These are phyloP conservation scores for Neurospora sp. DNA, from an alignment of 2,329 filamentous ascomycete genomes.

Conservation along the genomic window DNA sequence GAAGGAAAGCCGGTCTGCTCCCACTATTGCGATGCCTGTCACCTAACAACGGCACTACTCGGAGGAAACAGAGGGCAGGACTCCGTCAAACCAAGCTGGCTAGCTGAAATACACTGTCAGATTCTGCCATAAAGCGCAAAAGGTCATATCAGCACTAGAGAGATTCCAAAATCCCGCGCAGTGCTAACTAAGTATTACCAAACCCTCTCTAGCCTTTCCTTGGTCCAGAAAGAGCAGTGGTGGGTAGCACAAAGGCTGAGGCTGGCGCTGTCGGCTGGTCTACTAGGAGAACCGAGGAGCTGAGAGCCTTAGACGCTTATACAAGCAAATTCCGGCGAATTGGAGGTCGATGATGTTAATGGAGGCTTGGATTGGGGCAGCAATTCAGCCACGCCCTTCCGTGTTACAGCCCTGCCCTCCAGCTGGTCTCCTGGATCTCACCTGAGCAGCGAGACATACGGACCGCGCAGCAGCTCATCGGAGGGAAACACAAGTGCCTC, in stretches of 20 bases:
- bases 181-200: not conserved
- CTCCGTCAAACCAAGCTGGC: not conserved
- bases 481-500: not conserved
- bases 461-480: not conserved
- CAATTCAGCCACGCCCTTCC: not conserved
- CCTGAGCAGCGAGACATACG: not conserved
- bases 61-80: not conserved
- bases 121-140: not conserved
- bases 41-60: not conserved
- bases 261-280: not conserved
- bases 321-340: not conserved
- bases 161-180: not conserved
- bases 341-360: not conserved
- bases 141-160: not conserved
- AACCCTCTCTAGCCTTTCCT: not conserved
- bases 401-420: not conserved
- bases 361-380: not conserved
- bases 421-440: not conserved
- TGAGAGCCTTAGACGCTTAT: not conserved
- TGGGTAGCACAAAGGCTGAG: not conserved
- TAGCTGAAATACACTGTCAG: not conserved
- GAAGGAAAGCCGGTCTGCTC: not conserved
- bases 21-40: not conserved
- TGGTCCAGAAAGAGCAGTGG: not conserved
- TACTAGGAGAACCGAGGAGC: not conserved